Percentiles rank a stretch among this genome's conserved stretches.
These are phyloP conservation scores for Coemansia sp. DNA, from an alignment of 192 early-diverging fungal species.

Conservation along the genomic window DNA sequence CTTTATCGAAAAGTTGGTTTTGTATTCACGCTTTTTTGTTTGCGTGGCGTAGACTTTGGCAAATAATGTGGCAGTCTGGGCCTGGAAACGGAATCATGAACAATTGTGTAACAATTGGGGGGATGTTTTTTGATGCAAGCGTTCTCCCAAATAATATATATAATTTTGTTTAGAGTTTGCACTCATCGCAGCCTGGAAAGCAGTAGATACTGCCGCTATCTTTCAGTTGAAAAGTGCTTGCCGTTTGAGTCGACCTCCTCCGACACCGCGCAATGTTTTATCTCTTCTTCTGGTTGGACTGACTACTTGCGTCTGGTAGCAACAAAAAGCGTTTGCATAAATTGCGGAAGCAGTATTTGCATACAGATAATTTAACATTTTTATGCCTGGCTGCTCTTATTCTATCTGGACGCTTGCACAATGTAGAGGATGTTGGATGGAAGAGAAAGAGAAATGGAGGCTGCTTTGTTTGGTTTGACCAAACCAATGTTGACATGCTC, in stretches of 20 bases:
- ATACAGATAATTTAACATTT: neutral
- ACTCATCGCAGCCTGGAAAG: too few relatives aligned
- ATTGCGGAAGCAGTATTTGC: neutral
- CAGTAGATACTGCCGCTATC: too few relatives aligned
- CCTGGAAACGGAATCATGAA: neutral
- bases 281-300: too few relatives aligned
- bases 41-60: neutral
- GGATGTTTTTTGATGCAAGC: neutral
- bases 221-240: too few relatives aligned
- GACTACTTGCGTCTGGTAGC: neutral
- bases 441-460: too few relatives aligned
- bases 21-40: neutral
- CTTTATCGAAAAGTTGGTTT: too few relatives aligned
- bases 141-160: neutral
- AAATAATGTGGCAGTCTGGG: neutral
- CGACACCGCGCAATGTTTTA: too few relatives aligned
- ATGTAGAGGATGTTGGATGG: neutral
- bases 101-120: neutral
- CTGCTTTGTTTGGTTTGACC: neutral
- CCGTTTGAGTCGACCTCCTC: neutral
- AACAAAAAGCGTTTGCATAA: neutral
- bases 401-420: neutral
- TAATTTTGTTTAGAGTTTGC: too few relatives aligned
- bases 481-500: neutral
- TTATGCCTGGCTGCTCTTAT: neutral